Base-by-base conservation (phyloP, 2,329 filamentous ascomycete genomes). In the Esteya vermicola region DNA sequence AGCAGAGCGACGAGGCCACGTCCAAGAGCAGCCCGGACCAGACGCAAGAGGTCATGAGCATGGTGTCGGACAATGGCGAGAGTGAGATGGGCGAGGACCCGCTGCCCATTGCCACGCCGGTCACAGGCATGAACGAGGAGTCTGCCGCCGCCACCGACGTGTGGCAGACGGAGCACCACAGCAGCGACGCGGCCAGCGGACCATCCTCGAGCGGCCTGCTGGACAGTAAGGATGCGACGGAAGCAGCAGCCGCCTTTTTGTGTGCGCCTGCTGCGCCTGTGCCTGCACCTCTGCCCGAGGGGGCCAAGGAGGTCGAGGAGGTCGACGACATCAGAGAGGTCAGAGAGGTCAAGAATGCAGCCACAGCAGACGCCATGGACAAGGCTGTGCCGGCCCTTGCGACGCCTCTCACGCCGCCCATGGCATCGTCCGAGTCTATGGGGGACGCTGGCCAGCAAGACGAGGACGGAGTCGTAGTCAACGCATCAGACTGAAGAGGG, bases 41-140 rank as follows among this genome's bases (percentile, higher is more conserved):
- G 12, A 42, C 39, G 13, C 38, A 43, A 10, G 46, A 48, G 20
- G 41, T 43, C 10, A 45, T 48, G 40, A 48, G 46, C 28, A 44
- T 48, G 2, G 46, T 48, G 23, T 47, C 46, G 1, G 46, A 48
- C 43, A 47, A 47, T n/a, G 46, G 45, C 33, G 45, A 47, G 21
- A 45, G 45, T 41, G 46, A 48, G 16, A 35, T 46, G n/a, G 40
- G 43, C 39, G 45, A 45, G 26, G 45, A 43, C 12, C 43, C 36
- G 1, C 45, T 39, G 19, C 33, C 43, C 2, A 38, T 48, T 28
- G 31, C 43, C n/a, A 48, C 47, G 19, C 47, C 47, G 1, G 22
- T 45, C n/a, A 30, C 41, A 2, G 35, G 32, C 4, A 22, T 36
- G 1, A 34, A 39, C 26, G 43, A 43, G 9, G 45, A 45, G 14